Conservation (phyloP, 2,329 filamentous ascomycete species). For the Claviceps humidiphila region DNA sequence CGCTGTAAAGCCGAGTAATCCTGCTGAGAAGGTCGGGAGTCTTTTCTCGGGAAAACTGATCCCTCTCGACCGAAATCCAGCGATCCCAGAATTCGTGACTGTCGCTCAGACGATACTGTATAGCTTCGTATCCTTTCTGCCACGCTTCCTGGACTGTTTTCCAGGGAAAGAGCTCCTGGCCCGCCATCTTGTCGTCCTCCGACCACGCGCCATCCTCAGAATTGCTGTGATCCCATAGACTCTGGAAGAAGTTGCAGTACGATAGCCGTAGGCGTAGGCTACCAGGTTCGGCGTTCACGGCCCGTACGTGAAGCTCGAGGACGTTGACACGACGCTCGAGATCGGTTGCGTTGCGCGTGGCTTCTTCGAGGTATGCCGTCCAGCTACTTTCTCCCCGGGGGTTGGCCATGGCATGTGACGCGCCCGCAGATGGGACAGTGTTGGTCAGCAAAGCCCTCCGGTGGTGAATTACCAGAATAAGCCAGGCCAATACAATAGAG, state of each 20-base stretch:
- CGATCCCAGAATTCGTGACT: conserved; percentile 71
- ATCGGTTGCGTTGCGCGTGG: conserved; percentile 44
- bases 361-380: conserved; percentile 65
- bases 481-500: too few species aligned
- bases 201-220: conserved; percentile 40
- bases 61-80: conserved; percentile 59
- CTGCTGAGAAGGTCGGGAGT: conserved; percentile 46
- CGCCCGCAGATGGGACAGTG: not conserved
- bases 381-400: conserved; percentile 66
- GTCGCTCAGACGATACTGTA: conserved; percentile 61
- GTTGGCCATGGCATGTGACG: conserved; percentile 28
- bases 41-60: conserved; percentile 46
- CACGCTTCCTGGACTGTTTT: conserved; percentile 55
- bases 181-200: conserved; percentile 55
- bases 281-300: conserved; percentile 56
- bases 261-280: conserved; percentile 63
- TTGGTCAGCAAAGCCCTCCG: not conserved
- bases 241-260: conserved; percentile 68
- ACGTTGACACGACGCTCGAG: conserved; percentile 55
- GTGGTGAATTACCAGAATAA: not conserved
- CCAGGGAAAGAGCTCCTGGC: conserved; percentile 58
- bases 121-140: conserved; percentile 57
- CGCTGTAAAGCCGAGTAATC: conserved; percentile 55
- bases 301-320: conserved; percentile 59
- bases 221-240: conserved; percentile 53